Conservation (phyloP, 2,329 filamentous ascomycete species). For the Xylariales sp. region DNA sequence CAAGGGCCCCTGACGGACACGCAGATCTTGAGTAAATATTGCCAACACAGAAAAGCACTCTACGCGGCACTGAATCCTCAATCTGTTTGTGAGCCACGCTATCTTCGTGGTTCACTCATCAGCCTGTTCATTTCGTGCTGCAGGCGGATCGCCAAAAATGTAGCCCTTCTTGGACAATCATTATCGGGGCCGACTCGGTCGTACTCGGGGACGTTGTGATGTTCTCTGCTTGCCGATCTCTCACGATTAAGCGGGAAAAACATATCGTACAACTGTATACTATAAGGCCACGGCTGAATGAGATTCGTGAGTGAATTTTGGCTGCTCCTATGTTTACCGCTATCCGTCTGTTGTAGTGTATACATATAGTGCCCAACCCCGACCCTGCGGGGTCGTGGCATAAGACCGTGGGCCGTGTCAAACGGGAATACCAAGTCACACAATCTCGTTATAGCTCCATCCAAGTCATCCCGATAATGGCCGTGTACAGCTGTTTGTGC, state of each 20-base stretch:
- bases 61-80: neutral
- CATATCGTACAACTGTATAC: too few species aligned
- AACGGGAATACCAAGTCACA: neutral
- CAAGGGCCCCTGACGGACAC: conserved; percentile 1
- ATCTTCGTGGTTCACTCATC: neutral
- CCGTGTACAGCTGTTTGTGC: neutral
- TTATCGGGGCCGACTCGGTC: neutral
- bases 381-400: too few species aligned
- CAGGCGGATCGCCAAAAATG: conserved; percentile 3
- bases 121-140: neutral
- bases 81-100: conserved; percentile 18
- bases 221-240: too few species aligned
- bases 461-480: neutral
- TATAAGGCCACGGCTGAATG: too few species aligned
- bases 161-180: conserved; percentile 3
- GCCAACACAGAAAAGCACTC: conserved; percentile 14
- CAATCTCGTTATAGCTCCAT: neutral
- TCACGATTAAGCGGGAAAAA: conserved; percentile 1
- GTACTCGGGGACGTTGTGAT: neutral
- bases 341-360: too few species aligned
- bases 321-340: too few species aligned
- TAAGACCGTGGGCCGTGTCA: neutral
- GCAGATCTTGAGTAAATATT: conserved; percentile 8
- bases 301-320: too few species aligned
- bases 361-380: neutral